These are phyloP conservation scores for Elsinoe perseae DNA, from an alignment of 2,329 filamentous ascomycete genomes.

Conservation along the genomic window DNA sequence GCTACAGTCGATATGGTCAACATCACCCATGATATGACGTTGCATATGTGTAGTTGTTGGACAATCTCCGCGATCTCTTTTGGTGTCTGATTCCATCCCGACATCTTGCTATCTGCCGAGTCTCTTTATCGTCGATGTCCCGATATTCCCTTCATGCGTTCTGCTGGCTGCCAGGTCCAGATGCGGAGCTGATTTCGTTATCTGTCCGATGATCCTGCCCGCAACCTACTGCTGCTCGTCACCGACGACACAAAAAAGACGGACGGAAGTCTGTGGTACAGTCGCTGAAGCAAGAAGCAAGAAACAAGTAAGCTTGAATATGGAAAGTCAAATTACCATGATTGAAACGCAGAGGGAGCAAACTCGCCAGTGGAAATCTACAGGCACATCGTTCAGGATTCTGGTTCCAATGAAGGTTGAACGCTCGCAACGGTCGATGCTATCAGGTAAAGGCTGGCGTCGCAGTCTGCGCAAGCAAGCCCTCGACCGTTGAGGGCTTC, in stretches of 20 bases:
- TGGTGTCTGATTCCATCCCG: neutral
- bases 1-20: constrained; percentile 33
- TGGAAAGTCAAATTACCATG: neutral
- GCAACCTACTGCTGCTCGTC: too few species aligned
- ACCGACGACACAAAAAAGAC: neutral
- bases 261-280: neutral
- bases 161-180: neutral
- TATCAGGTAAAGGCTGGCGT: neutral
- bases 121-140: neutral
- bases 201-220: neutral
- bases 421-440: neutral
- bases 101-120: neutral
- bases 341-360: constrained; percentile 3
- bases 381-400: neutral
- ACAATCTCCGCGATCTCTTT: neutral
- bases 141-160: neutral
- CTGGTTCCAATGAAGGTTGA: neutral
- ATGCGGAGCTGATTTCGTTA: neutral
- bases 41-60: neutral
- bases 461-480: neutral
- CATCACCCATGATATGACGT: constrained; percentile 6
- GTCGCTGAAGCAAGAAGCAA: neutral
- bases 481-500: neutral
- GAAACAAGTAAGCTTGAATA: constrained; percentile 9
- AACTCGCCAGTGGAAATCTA: neutral